Conservation (phyloP, 129 eudicot species). For the Glebionis coronaria region DNA sequence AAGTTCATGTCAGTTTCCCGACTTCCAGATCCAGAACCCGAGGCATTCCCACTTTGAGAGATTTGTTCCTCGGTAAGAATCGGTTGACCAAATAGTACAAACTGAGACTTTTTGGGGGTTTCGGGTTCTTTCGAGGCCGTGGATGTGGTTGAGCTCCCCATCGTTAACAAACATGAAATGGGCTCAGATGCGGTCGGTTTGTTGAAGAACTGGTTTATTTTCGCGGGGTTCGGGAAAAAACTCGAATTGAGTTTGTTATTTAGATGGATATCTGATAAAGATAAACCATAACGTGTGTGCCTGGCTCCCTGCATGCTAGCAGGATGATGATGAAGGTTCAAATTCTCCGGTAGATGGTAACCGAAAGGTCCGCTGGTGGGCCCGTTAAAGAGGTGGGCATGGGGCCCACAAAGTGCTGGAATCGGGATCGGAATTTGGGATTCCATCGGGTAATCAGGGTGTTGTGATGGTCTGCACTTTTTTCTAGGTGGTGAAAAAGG, state of each 20-base stretch:
- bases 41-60: constrained; percentile 42
- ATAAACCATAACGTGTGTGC: constrained; percentile 86
- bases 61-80: constrained; percentile 79
- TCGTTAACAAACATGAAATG: constrained; percentile 74
- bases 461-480: constrained; percentile 64
- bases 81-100: constrained; percentile 79
- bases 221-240: constrained; percentile 45
- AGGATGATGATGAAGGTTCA: constrained; percentile 59
- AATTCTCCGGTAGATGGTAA: constrained; percentile 61
- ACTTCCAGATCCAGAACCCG: constrained; percentile 52
- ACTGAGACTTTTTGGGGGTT: constrained; percentile 43
- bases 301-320: constrained; percentile 99
- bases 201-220: constrained; percentile 19
- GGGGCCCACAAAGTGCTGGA: constrained; percentile 48
- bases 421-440: constrained; percentile 51
- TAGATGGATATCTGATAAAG: constrained; percentile 69
- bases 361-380: constrained; percentile 58
- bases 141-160: constrained; percentile 45
- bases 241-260: constrained; percentile 55
- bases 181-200: constrained; percentile 30
- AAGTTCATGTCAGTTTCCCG: constrained; percentile 37
- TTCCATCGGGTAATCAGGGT: constrained; percentile 67
- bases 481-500: constrained; percentile 93
- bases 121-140: constrained; percentile 38
- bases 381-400: constrained; percentile 52